These are phyloP conservation scores for Russula sp. DNA, from an alignment of 768 basidiomycete genomes.

Conservation along the genomic window DNA sequence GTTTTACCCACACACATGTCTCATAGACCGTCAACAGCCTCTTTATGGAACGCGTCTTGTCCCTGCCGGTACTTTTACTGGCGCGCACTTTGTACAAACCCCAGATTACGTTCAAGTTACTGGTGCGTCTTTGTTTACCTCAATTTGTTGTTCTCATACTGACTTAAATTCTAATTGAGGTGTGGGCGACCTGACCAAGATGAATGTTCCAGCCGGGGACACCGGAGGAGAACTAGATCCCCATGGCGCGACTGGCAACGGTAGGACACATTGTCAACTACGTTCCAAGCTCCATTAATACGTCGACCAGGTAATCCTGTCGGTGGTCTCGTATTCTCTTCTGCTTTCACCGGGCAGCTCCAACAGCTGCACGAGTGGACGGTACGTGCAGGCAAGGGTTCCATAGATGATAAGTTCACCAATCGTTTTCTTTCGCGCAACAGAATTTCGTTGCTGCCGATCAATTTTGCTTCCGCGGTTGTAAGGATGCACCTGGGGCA, in stretches of 20 bases:
- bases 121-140: background rate
- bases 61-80: slow-evolving; percentile 61
- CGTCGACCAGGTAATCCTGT: slow-evolving; percentile 42
- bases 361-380: slow-evolving; percentile 70
- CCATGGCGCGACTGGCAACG: slow-evolving; percentile 54
- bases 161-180: slow-evolving; percentile 31
- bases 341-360: slow-evolving; percentile 46
- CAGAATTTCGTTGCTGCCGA: slow-evolving; percentile 55
- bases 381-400: slow-evolving; percentile 28
- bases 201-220: slow-evolving; percentile 59
- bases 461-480: slow-evolving; percentile 68
- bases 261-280: slow-evolving; percentile 24
- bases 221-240: slow-evolving; percentile 62
- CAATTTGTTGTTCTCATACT: background rate
- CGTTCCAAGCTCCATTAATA: background rate
- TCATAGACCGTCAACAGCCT: slow-evolving; percentile 29
- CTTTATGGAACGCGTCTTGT: slow-evolving; percentile 61
- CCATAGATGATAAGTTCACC: background rate
- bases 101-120: slow-evolving; percentile 55
- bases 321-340: slow-evolving; percentile 68
- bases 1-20: background rate
- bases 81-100: slow-evolving; percentile 62
- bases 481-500: slow-evolving; percentile 45
- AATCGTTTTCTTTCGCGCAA: background rate
- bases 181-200: slow-evolving; percentile 52